These are phyloP conservation scores for Penicillium pancosmium DNA, from an alignment of 495 filamentous ascomycete species.

Conservation along the genomic window DNA sequence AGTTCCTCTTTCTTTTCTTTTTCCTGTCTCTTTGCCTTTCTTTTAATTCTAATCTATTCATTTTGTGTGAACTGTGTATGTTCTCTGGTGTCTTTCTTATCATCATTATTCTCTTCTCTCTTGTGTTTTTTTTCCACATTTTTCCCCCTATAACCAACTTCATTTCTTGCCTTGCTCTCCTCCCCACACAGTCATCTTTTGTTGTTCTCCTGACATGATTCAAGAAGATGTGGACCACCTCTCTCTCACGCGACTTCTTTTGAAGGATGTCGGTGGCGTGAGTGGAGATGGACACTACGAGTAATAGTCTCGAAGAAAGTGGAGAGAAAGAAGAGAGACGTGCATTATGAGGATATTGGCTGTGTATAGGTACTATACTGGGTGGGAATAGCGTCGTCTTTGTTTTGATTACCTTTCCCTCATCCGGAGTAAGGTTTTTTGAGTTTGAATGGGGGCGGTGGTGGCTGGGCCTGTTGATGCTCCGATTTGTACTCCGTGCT, in stretches of 20 bases:
- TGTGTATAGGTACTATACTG: constrained; percentile 8
- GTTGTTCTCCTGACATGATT: background rate
- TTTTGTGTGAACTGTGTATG: background rate
- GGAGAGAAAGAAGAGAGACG: background rate
- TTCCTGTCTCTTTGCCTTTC: background rate
- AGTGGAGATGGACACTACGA: background rate
- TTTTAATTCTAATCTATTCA: constrained; percentile 1
- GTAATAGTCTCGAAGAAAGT: background rate
- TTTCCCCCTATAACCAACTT: background rate
- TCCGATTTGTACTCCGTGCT: background rate
- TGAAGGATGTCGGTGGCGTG: background rate
- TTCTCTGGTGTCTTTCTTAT: background rate
- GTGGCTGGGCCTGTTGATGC: constrained; percentile 7
- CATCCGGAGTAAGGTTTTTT: background rate
- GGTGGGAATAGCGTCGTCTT: constrained; percentile 12
- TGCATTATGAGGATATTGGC: background rate
- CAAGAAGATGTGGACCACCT: background rate
- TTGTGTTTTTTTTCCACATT: background rate
- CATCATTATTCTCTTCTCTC: background rate
- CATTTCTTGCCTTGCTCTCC: background rate
- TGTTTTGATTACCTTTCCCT: background rate
- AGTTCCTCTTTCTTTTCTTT: constrained; percentile 2
- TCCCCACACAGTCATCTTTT: background rate
- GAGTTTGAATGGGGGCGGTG: background rate
- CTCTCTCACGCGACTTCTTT: background rate